Base-by-base conservation (phyloP, 73 alveolate genomes). In the Paramecium pentaurelia region DNA sequence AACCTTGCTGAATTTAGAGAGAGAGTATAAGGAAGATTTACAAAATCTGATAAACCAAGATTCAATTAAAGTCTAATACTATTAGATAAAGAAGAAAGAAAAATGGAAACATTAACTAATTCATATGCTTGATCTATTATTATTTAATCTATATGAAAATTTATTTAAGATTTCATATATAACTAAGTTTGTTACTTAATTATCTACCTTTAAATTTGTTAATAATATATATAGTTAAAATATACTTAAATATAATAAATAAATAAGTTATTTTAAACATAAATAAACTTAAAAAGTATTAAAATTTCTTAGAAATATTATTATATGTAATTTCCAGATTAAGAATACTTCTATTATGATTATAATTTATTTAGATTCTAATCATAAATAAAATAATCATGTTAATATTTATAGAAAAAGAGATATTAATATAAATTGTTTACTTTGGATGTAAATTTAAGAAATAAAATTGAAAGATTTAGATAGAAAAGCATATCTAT, bases 21-120 rank as follows among this genome's bases (percentile, higher is more conserved):
- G 22, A 42, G 91, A 45, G 71, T 44, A 7, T 80, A 80, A 49
- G 91, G 91, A 80, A 80, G 91, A 47, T 80, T 80, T 49, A 25
- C 30, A 8, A 80, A 80, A 80, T 80, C 91, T 27, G 71, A 40
- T 10, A 80, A 80, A 80, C 91, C 91, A 11, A n/a, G 87, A 36
- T 73, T 73, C 10, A 73, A 73, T 73, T 73, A 73, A 40, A 73
- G 87, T 73, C 22, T 73, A 73, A 73, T 73, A 37, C 36, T 37
- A 36, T 73, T 73, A 73, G 87, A 73, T 34, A 73, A 73, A 73
- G 87, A 40, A 16, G 87, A 73, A 73, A 8, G 87, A 36, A 73
- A 73, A 44, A 37, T 73, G 60, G 60, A 73, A 37, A 37, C 87
- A 4, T 40, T 73, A 25, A 73, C 87, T 40, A 73, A 73, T 73